These are phyloP conservation scores for Babesia ovis DNA, from an alignment of 169 alveolate genomes.

Conservation along the genomic window DNA sequence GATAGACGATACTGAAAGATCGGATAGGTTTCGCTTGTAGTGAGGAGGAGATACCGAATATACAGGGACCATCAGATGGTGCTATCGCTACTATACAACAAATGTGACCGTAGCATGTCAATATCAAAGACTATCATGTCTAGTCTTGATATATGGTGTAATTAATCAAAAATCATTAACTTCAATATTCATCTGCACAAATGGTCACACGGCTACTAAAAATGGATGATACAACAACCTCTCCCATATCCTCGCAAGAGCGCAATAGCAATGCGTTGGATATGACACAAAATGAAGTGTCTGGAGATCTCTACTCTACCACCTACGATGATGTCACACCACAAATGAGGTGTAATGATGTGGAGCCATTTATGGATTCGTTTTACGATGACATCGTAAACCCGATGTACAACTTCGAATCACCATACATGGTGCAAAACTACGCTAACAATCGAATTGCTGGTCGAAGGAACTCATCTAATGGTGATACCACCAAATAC, in stretches of 20 bases:
- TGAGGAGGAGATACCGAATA: not conserved
- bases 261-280: not conserved
- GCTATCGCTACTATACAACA: not conserved
- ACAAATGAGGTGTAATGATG: not conserved
- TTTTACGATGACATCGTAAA: constrained; percentile 30
- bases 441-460: not conserved
- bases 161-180: too few species aligned
- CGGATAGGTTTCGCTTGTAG: not conserved
- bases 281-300: not conserved
- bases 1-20: too few species aligned
- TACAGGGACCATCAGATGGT: not conserved
- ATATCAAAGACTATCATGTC: not conserved
- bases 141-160: too few species aligned
- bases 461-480: not conserved
- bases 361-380: constrained; percentile 10
- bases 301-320: not conserved
- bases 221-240: not conserved
- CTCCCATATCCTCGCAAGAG: not conserved
- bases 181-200: too few species aligned
- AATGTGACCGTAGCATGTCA: not conserved
- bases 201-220: too few species aligned
- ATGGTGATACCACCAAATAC: not conserved
- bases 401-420: constrained; percentile 23
- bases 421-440: constrained; percentile 11
- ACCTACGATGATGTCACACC: not conserved